Evolutionary conservation across 2,329 filamentous ascomycete genomes (phyloP), one percentile per base, ranked within the genome.

Genomic region (Pleomassaria siparia): DNA sequence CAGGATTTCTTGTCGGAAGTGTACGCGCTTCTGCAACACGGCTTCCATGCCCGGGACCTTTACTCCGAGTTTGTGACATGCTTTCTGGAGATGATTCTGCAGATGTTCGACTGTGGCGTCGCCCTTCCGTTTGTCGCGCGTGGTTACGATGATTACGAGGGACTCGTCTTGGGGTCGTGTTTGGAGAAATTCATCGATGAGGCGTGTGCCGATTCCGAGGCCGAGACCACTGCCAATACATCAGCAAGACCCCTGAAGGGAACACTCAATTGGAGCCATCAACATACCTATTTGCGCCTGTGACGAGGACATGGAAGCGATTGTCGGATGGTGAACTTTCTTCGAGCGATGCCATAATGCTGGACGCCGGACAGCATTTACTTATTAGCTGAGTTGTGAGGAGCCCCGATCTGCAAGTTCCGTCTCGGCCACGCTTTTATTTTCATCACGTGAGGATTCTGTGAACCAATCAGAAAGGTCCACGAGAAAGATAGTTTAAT

Each of bases 141-240:
- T 96, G 5, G 90, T 95, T 54, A 89, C 85, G 54, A 96, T 83
- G 45, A 96, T 79, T 58, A 89, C 81, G 36, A 97, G 82, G 62
- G 87, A 83, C 47, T 88, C 80, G 24, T 78, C 76, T 40, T 83
- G 76, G 24, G 87, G 82, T 28, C 83, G 84, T 11, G 83, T 82
- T 49, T 78, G 75, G 50, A 95, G 83, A 76, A 96, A 96, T 62
- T 95, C 89, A 75, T 96, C 89, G 59, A 95, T 92, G 47, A 96
- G 79, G 51, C 90, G 88, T 64, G 88, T 84, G 67, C 88, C 88
- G 58, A 89, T 91, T 46, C 87, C 86, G 60, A 92, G 87, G 36
- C 92, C 92, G 36, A 96, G 84, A 51, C 92, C 92, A 67, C 92
- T 96, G 70, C 18, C 20, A 22, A 35, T 21, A n/a, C 25, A 61